Percentiles rank a stretch among this genome's conserved stretches.
Conservation (phyloP, 208 protist genomes). For the Acanthamoeba royreba region DNA sequence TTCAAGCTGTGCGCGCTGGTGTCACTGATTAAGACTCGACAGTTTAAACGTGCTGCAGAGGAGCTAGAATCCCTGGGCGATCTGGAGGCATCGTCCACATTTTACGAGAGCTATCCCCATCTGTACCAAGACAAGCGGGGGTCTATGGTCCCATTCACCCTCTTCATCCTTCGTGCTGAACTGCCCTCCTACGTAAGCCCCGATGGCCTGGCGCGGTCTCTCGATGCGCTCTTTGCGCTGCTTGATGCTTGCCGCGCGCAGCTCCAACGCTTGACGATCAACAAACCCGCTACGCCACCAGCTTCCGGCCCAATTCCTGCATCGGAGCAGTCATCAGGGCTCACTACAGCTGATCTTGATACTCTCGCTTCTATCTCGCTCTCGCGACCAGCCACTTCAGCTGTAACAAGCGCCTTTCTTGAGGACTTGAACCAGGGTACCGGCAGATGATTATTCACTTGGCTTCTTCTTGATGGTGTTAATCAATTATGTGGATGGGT, state of each 20-base stretch:
- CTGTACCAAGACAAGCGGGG: slow-evolving; percentile 20
- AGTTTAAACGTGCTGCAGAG: neutral
- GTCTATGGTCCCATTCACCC: slow-evolving; percentile 13
- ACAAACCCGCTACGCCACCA: neutral
- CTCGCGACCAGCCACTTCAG: neutral
- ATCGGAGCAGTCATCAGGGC: neutral
- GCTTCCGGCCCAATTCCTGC: neutral
- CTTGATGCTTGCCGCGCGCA: neutral
- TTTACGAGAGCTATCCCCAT: slow-evolving; percentile 20
- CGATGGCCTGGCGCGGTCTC: neutral
- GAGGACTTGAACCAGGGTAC: neutral
- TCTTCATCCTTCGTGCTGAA: neutral
- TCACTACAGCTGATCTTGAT: neutral
- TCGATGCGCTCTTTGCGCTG: neutral
- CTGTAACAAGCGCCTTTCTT: neutral
- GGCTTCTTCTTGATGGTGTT: neutral
- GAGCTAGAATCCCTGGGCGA: neutral
- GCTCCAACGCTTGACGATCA: neutral
- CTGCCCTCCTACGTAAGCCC: neutral
- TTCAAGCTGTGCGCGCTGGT: neutral
- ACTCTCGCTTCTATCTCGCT: neutral
- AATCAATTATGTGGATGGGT: neutral
- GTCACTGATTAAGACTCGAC: neutral
- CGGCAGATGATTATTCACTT: neutral
- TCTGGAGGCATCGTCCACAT: neutral